Conservation (phyloP, 305 asterid genomes). For the Rubia tinctorum region DNA sequence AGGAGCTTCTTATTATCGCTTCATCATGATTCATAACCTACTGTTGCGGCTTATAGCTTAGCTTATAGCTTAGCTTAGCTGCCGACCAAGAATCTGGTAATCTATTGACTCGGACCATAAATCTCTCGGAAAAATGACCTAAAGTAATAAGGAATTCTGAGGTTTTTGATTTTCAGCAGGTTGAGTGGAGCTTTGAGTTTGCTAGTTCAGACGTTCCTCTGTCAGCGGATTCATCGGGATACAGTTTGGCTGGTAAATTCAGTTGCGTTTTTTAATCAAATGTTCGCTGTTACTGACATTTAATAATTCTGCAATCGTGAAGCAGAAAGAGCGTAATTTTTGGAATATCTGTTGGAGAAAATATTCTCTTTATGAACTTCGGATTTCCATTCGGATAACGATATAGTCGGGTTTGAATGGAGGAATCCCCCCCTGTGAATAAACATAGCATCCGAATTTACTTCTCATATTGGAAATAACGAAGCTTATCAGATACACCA, state of each 20-base stretch:
- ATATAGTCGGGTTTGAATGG: neutral
- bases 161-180: slow-evolving; percentile 12
- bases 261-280: neutral
- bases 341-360: neutral
- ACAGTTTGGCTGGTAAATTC: slow-evolving; percentile 14
- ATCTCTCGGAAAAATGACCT: too few species aligned
- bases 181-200: neutral
- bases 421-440: too few species aligned
- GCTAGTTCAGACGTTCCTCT: neutral
- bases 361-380: neutral
- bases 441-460: too few species aligned
- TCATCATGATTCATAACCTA: neutral
- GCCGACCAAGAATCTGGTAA: neutral
- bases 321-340: neutral
- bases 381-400: neutral
- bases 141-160: neutral
- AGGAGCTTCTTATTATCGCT: neutral
- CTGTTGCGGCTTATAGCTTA: neutral
- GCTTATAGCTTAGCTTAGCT: neutral
- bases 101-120: too few species aligned
- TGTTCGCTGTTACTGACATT: neutral
- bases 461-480: neutral
- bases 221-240: slow-evolving; percentile 1
- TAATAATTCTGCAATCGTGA: neutral
- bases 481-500: neutral